Conservation (phyloP, 805 yeast species). For the Kazachstania africana region DNA sequence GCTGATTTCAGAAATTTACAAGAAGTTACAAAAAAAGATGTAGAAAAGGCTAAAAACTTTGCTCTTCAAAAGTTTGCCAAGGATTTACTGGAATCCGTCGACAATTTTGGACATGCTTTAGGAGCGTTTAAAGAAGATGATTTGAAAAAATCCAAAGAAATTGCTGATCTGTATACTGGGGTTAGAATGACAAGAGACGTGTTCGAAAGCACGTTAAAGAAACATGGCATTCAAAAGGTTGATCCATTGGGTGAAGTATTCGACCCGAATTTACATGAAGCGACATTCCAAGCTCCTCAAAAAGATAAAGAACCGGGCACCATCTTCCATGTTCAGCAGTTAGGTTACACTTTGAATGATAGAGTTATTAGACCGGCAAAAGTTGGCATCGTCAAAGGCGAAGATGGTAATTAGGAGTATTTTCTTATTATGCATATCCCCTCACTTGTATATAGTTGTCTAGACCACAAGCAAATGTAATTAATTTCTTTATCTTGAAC, state of each 20-base stretch:
- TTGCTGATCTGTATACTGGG: slow-evolving; percentile 73
- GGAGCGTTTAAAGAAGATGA: slow-evolving; percentile 57
- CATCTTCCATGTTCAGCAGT: slow-evolving; percentile 84
- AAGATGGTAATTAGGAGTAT: slow-evolving; percentile 4
- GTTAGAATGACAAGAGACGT: slow-evolving; percentile 81
- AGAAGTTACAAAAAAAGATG: slow-evolving; percentile 78
- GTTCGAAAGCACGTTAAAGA: slow-evolving; percentile 69
- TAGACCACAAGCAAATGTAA: too few relatives aligned
- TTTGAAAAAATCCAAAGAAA: slow-evolving; percentile 45
- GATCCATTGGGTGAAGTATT: slow-evolving; percentile 77
- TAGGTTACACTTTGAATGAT: slow-evolving; percentile 75
- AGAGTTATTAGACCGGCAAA: slow-evolving; percentile 91
- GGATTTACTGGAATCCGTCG: slow-evolving; percentile 80
- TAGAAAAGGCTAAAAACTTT: slow-evolving; percentile 77
- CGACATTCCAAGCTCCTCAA: slow-evolving; percentile 77
- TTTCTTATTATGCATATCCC: too few relatives aligned
- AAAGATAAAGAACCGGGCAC: slow-evolving; percentile 88
- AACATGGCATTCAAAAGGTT: slow-evolving; percentile 70
- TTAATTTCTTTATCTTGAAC: too few relatives aligned
- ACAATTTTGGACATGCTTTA: slow-evolving; percentile 81
- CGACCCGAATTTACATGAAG: slow-evolving; percentile 89
- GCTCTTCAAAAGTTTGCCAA: slow-evolving; percentile 87
- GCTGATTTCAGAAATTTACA: slow-evolving; percentile 92
- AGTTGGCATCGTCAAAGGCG: slow-evolving; percentile 78
- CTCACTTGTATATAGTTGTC: too few relatives aligned